Base-by-base conservation (phyloP, 2,329 filamentous ascomycete genomes). In the Colletotrichum cuscutae region DNA sequence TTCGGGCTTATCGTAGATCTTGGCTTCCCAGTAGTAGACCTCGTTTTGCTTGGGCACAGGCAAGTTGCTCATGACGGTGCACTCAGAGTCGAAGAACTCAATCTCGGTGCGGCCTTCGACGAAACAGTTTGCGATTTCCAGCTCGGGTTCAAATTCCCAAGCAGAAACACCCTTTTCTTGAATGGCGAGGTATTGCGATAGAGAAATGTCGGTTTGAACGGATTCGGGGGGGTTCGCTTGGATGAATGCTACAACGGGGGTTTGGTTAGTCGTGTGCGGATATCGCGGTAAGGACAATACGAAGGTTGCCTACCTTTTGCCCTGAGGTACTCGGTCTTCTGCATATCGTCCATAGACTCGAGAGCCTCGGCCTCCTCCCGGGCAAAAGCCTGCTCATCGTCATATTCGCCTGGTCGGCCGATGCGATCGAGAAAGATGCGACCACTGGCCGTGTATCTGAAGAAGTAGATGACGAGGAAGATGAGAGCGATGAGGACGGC, bases 121-220 rank as follows among this genome's bases (percentile, higher is more conserved):
- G 80, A 99, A 99, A 83, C 97, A 99, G 83, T 98, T 98, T 77
- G 97, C 97, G 77, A 98, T 98, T 83, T 99, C 97, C 46, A 98
- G 86, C 82, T 99, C 97, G n/a, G 97, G 97, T 82, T 98, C 97
- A 79, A 99, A 99, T 82, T 99, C 97, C 97, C 97, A 99, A 7
- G 97, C 97, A 5, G 97, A 98, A n/a, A 99, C 96, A 63, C 97
- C 97, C 83, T 99, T 99, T 86, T 99, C 97, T 85, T 99, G 97
- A 76, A 99, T 99, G 54, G 97, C 97, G 72, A 99, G 89, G 81
- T 98, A 98, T 82, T 99, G 97, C 46, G 97, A 98, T 75, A 99
- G 86, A 26, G 97, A 98, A 76, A 99, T 99, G 81, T 99, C 97
- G 77, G 97, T 98, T 79, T 97, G 95, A 71, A 96, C 86, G 8